Percentiles rank a stretch among this genome's conserved stretches.
Conservation (phyloP, 805 yeast genomes). For the Yamadazyma insecticola region DNA sequence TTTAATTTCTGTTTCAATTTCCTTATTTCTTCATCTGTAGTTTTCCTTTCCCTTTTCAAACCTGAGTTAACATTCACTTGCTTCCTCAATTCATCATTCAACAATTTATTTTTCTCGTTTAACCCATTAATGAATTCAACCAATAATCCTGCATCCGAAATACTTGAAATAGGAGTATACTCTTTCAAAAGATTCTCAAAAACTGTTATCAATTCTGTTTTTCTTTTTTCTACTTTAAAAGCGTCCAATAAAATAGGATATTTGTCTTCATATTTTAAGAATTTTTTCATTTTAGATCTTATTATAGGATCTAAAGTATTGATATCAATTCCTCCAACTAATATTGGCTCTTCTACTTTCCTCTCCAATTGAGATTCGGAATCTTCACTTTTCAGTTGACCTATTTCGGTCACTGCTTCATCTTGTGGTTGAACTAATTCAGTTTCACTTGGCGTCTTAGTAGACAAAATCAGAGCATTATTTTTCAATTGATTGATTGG, state of each 20-base stretch:
- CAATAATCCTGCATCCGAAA: constrained; percentile 67
- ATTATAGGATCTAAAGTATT: constrained; percentile 54
- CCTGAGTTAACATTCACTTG: constrained; percentile 27
- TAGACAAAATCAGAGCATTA: constrained; percentile 28
- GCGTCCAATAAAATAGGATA: constrained; percentile 85
- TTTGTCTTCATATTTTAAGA: constrained; percentile 82
- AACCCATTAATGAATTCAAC: constrained; percentile 66
- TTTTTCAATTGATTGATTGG: constrained; percentile 30
- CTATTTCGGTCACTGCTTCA: constrained; percentile 16
- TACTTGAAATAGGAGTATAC: constrained; percentile 71
- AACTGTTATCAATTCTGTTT: constrained; percentile 49
- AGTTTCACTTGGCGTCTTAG: constrained; percentile 44
- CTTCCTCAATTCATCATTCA: constrained; percentile 61
- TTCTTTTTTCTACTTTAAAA: constrained; percentile 73
- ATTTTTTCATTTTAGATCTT: constrained; percentile 62
- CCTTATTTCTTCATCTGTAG: constrained; percentile 4
- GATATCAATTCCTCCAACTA: constrained; percentile 21
- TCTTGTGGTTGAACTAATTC: constrained; percentile 47
- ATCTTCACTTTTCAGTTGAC: constrained; percentile 8
- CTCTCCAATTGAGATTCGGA: not conserved
- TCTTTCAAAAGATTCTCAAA: constrained; percentile 75
- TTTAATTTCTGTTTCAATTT: constrained; percentile 1
- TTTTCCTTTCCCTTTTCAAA: constrained; percentile 13
- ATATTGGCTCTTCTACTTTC: not conserved
- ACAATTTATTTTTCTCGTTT: constrained; percentile 53